A percentile compares a stretch with the other conserved stretches of the same genome.
Evolutionary conservation across 352 stramenopile genomes (phyloP).

Genomic region (Blastocystis sp.): DNA sequence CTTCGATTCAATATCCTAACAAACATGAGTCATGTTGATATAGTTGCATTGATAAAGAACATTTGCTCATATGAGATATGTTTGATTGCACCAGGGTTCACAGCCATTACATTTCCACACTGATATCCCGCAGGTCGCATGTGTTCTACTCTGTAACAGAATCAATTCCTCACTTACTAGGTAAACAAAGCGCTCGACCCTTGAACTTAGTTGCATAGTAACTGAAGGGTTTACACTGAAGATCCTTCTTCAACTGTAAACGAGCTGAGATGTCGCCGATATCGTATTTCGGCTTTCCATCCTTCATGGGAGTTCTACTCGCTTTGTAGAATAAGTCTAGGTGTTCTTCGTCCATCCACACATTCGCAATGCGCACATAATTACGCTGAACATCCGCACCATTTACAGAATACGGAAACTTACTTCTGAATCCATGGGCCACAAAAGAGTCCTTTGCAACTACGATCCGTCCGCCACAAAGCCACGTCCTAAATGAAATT

Average conservation of each 20-base stretch:
- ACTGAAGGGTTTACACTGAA: conserved; percentile 51
- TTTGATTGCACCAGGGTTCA: neutral
- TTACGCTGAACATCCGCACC: conserved; percentile 17
- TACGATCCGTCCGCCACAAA: conserved; percentile 52
- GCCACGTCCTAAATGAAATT: conserved; percentile 44
- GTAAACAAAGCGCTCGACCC: conserved; percentile 15
- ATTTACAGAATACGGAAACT: conserved; percentile 64
- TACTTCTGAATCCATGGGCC: conserved; percentile 50
- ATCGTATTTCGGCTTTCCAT: conserved; percentile 4
- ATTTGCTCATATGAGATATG: conserved; percentile 27
- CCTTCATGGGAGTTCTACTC: neutral
- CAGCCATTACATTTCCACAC: conserved; percentile 4
- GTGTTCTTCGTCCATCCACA: conserved; percentile 42
- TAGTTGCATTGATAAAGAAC: conserved; percentile 36
- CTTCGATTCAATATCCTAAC: neutral
- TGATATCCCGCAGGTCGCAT: neutral
- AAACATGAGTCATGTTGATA: neutral
- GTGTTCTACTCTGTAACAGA: neutral
- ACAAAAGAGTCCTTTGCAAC: conserved; percentile 52
- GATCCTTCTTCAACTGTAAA: conserved; percentile 31
- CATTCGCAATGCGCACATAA: conserved; percentile 64
- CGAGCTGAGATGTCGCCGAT: conserved; percentile 22
- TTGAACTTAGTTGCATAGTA: conserved; percentile 61
- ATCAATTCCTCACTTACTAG: neutral
- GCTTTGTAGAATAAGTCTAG: conserved; percentile 45